phyloP scores from a whole-genome alignment of 345 rosid species.

The Syzygium aromaticum region DNA sequence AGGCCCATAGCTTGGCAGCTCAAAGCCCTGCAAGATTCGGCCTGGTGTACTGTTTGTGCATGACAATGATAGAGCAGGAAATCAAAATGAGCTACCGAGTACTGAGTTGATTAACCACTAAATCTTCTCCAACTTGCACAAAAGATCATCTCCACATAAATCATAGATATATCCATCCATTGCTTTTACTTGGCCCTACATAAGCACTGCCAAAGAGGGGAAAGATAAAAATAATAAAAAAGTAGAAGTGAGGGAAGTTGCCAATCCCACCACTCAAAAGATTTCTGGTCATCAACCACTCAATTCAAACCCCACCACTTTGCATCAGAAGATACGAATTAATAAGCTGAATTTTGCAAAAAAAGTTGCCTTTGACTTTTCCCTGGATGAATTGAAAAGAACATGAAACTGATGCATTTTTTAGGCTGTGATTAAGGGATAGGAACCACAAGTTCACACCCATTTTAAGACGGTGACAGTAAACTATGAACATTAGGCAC shows the following conservation, averaged over 20 bases:
- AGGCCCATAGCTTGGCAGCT: not conserved
- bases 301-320: conserved; percentile 26
- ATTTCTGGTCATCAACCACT: conserved; percentile 41
- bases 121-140: conserved; percentile 13
- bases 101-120: not conserved
- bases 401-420: not conserved
- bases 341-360: not conserved
- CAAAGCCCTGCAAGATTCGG: not conserved
- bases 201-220: conserved; percentile 18
- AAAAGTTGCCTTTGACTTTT: not conserved
- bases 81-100: not conserved
- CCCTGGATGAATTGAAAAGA: not conserved
- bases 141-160: conserved; percentile 15
- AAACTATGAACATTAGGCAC: not conserved
- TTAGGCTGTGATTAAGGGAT: not conserved
- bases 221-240: conserved; percentile 2
- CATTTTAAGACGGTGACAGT: not conserved
- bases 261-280: conserved; percentile 7
- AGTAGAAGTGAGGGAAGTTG: not conserved
- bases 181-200: conserved; percentile 30
- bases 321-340: not conserved
- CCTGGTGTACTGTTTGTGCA: not conserved
- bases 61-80: not conserved
- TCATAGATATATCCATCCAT: conserved; percentile 21
- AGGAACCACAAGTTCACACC: not conserved